These are phyloP conservation scores for Yamadazyma diospyri DNA, from an alignment of 1,139 yeast genomes.

Conservation along the genomic window DNA sequence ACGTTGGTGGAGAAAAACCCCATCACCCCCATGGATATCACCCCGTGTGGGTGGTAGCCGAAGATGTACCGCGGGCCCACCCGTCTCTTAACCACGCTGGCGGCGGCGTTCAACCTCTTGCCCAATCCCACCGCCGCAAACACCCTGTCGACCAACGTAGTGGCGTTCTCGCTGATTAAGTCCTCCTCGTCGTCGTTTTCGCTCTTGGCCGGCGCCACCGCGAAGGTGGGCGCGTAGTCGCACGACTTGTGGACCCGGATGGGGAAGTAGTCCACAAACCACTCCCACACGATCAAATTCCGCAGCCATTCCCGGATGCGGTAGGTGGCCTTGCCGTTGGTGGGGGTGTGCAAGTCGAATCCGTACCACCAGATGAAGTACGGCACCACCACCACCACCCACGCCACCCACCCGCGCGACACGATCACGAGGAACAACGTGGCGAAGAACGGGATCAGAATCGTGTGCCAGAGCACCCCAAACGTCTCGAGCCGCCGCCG, in stretches of 20 bases:
- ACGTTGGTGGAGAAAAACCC: slow-evolving; percentile 87
- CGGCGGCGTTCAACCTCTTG: slow-evolving; percentile 33
- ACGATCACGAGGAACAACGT: slow-evolving; percentile 51
- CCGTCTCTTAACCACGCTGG: slow-evolving; percentile 26
- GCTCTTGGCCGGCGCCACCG: slow-evolving; percentile 24
- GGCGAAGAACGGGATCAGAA: slow-evolving; percentile 61
- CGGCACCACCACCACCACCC: slow-evolving; percentile 60
- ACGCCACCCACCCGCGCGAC: slow-evolving; percentile 63
- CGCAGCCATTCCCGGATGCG: slow-evolving; percentile 60
- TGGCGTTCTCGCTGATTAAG: slow-evolving; percentile 35
- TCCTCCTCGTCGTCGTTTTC: slow-evolving; percentile 42
- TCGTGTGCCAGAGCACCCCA: slow-evolving; percentile 73
- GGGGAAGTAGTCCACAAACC: slow-evolving; percentile 80
- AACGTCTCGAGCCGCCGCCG: slow-evolving; percentile 63
- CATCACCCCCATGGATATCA: slow-evolving; percentile 87
- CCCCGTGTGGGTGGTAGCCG: slow-evolving; percentile 97
- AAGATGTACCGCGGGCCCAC: slow-evolving; percentile 81
- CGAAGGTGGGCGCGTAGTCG: slow-evolving; percentile 74
- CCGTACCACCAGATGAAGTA: slow-evolving; percentile 60
- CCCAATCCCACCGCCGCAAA: slow-evolving; percentile 38
- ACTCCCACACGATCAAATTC: slow-evolving; percentile 61
- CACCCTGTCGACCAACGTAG: slow-evolving; percentile 35
- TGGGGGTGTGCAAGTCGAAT: slow-evolving; percentile 59
- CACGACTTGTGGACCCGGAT: slow-evolving; percentile 67
- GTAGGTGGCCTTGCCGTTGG: slow-evolving; percentile 64